Conservation (phyloP, 1,139 yeast genomes). For the Magnusiomyces paraingens region DNA sequence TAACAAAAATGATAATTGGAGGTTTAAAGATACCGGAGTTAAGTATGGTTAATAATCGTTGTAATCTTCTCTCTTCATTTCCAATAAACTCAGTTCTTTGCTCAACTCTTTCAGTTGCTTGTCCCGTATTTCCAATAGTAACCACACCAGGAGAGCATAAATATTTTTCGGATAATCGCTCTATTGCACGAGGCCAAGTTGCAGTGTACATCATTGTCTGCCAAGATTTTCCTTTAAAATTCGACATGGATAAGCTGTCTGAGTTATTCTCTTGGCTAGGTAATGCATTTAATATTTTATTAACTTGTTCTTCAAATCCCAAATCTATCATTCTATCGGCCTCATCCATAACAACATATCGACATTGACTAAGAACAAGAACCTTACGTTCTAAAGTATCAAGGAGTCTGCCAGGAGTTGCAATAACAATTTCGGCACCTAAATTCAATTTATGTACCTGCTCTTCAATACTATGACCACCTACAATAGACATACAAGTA, state of each 20-base stretch:
- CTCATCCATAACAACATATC: conserved; percentile 76
- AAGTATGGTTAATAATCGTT: conserved; percentile 36
- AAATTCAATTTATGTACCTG: conserved; percentile 52
- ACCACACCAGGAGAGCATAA: conserved; percentile 54
- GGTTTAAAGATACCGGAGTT: conserved; percentile 34
- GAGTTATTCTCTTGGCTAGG: conserved; percentile 36
- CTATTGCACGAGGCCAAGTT: conserved; percentile 74
- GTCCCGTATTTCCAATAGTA: conserved; percentile 55
- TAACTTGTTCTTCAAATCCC: conserved; percentile 84
- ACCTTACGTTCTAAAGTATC: conserved; percentile 70
- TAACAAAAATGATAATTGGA: conserved; percentile 74
- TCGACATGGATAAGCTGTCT: conserved; percentile 19
- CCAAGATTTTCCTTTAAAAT: conserved; percentile 26
- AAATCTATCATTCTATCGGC: conserved; percentile 93
- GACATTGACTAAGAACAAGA: conserved; percentile 53
- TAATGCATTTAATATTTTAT: conserved; percentile 46
- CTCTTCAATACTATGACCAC: conserved; percentile 82
- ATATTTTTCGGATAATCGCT: conserved; percentile 56
- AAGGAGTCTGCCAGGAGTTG: conserved; percentile 86
- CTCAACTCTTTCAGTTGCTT: conserved; percentile 59
- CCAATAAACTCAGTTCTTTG: conserved; percentile 57
- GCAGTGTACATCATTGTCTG: conserved; percentile 91
- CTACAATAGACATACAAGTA: conserved; percentile 65
- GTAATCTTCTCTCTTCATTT: conserved; percentile 36
- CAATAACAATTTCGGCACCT: conserved; percentile 80